These are phyloP conservation scores for Iris macrosiphon DNA, from an alignment of 106 monocot species.

Conservation along the genomic window DNA sequence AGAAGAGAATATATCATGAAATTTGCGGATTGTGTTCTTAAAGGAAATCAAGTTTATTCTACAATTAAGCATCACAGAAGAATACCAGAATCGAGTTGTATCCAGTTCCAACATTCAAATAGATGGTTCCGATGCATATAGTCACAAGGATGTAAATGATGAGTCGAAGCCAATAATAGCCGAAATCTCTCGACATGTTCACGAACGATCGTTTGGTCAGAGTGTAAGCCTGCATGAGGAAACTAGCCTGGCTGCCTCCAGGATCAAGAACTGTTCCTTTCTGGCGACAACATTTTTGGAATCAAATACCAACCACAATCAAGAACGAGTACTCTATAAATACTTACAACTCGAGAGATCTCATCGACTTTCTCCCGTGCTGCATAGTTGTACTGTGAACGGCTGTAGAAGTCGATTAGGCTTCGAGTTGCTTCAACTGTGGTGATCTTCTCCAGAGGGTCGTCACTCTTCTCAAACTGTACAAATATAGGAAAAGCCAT, in stretches of 20 bases:
- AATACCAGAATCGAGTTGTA: constrained; percentile 74
- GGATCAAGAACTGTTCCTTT: constrained; percentile 73
- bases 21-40: no score
- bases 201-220: constrained; percentile 61
- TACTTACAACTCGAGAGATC: constrained; percentile 66
- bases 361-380: constrained; percentile 60
- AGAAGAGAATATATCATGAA: not conserved
- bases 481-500: no score
- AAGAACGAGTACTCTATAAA: no score
- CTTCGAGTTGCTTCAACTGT: constrained; percentile 64
- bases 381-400: constrained; percentile 42
- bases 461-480: constrained; percentile 72
- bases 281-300: constrained; percentile 5
- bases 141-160: constrained; percentile 67
- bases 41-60: no score
- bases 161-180: constrained; percentile 78
- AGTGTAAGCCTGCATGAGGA: constrained; percentile 59
- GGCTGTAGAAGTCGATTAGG: constrained; percentile 37
- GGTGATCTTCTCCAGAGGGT: constrained; percentile 84
- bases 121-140: constrained; percentile 65
- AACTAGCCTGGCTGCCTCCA: constrained; percentile 82
- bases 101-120: constrained; percentile 64
- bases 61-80: not conserved
- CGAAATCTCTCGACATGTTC: constrained; percentile 78
- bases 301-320: no score